phyloP scores from a whole-genome alignment of 2,329 filamentous ascomycete species.

The Balansia obtecta region DNA sequence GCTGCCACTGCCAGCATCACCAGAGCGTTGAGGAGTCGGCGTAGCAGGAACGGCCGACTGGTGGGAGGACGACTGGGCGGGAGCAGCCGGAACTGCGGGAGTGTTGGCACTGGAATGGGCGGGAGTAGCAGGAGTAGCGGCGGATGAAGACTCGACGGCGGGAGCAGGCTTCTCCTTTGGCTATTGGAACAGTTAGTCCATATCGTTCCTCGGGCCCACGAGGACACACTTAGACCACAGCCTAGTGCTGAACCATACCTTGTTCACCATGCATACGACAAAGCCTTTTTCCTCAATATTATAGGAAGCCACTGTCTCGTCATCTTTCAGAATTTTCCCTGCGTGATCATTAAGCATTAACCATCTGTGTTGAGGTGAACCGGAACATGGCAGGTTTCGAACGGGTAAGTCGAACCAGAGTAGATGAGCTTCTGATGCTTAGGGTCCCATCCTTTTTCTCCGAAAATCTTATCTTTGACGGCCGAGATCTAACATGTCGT shows the following conservation, averaged over 20 bases:
- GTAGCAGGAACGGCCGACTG: slow-evolving; percentile 38
- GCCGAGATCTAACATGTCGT: slow-evolving; percentile 54
- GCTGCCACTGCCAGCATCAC: slow-evolving; percentile 26
- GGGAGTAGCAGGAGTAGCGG: slow-evolving; percentile 47
- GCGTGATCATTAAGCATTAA: slow-evolving; percentile 10
- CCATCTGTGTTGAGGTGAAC: slow-evolving; percentile 4
- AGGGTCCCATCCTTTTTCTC: slow-evolving; percentile 89
- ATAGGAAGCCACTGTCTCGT: slow-evolving; percentile 90
- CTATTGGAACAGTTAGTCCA: slow-evolving; percentile 13
- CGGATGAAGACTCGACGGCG: slow-evolving; percentile 43
- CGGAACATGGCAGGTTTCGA: background rate
- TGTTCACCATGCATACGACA: slow-evolving; percentile 96
- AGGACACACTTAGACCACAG: background rate
- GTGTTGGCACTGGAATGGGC: slow-evolving; percentile 44
- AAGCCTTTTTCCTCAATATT: slow-evolving; percentile 99
- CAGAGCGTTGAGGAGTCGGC: slow-evolving; percentile 38
- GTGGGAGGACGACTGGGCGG: slow-evolving; percentile 28
- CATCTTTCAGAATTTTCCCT: slow-evolving; percentile 99
- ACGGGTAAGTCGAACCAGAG: slow-evolving; percentile 52
- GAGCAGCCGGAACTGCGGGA: slow-evolving; percentile 39
- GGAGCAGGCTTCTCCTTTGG: slow-evolving; percentile 50
- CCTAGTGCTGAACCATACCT: slow-evolving; percentile 44
- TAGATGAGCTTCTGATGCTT: slow-evolving; percentile 94
- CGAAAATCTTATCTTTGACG: slow-evolving; percentile 84
- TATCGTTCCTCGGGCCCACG: background rate